Evolutionary conservation across 352 stramenopile genomes (phyloP).

Genomic region (Globisporangium nunn): DNA sequence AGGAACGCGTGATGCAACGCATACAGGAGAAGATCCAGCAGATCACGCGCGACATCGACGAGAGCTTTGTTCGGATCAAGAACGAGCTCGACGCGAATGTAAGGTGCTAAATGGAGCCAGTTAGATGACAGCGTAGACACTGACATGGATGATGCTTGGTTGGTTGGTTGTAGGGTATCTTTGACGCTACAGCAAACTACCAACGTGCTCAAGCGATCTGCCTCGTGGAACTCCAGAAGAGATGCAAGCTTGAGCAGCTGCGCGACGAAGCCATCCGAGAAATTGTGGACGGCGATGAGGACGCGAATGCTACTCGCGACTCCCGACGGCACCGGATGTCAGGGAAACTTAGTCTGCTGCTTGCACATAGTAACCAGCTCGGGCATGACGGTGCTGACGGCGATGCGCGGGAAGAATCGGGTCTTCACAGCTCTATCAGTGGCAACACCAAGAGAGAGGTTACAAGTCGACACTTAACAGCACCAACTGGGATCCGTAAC

Average conservation of each 20-base stretch:
- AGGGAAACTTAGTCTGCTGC: constrained; percentile 10
- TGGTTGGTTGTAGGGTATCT: constrained; percentile 29
- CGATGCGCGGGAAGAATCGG: neutral
- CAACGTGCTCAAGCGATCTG: constrained; percentile 60
- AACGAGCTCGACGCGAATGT: constrained; percentile 43
- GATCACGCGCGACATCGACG: constrained; percentile 49
- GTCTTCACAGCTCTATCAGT: neutral
- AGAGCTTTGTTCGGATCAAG: constrained; percentile 44
- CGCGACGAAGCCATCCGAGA: constrained; percentile 56
- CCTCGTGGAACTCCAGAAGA: constrained; percentile 60
- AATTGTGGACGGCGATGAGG: constrained; percentile 21
- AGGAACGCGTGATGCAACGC: constrained; percentile 58
- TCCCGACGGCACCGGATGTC: constrained; percentile 1
- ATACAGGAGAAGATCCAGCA: constrained; percentile 68
- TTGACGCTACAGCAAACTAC: constrained; percentile 49
- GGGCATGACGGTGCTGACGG: constrained; percentile 1
- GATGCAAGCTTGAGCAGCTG: constrained; percentile 53
- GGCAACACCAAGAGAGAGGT: neutral
- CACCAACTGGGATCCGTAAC: neutral
- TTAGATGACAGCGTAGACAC: neutral
- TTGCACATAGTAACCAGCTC: constrained; percentile 12
- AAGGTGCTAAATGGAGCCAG: neutral
- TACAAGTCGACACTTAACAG: neutral
- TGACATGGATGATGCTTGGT: neutral
- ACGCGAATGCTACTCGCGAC: neutral